These are phyloP conservation scores for Huntiella abstrusa DNA, from an alignment of 2,329 filamentous ascomycete genomes.

Conservation along the genomic window DNA sequence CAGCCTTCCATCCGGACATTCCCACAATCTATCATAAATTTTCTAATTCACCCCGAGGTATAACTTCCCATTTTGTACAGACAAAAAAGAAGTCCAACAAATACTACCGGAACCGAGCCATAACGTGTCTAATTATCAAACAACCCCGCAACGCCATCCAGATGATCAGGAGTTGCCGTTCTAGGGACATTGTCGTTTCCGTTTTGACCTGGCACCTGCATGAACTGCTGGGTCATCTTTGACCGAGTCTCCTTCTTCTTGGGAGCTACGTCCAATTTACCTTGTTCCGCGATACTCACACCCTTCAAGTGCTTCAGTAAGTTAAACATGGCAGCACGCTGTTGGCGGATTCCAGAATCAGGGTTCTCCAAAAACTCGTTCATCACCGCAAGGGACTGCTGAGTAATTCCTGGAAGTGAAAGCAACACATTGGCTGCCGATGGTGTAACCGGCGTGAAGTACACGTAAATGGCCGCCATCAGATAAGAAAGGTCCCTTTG, in stretches of 20 bases:
- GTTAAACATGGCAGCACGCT: slow-evolving; percentile 66
- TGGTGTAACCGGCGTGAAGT: slow-evolving; percentile 49
- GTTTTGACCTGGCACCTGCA: slow-evolving; percentile 29
- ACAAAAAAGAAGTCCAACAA: not conserved
- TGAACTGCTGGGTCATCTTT: slow-evolving; percentile 48
- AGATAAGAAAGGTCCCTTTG: slow-evolving; percentile 80
- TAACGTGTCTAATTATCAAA: slow-evolving; percentile 21
- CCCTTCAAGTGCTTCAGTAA: slow-evolving; percentile 74
- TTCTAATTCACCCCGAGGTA: too few relatives aligned
- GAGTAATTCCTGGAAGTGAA: slow-evolving; percentile 57
- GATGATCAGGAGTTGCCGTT: slow-evolving; percentile 27
- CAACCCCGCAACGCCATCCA: slow-evolving; percentile 36
- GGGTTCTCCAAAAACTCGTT: slow-evolving; percentile 41
- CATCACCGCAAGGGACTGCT: slow-evolving; percentile 45
- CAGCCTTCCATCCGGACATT: too few relatives aligned
- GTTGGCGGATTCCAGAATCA: slow-evolving; percentile 47
- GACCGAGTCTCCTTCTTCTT: slow-evolving; percentile 29
- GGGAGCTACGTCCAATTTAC: slow-evolving; percentile 48
- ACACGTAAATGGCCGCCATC: slow-evolving; percentile 67
- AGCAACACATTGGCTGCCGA: slow-evolving; percentile 63
- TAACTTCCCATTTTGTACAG: too few relatives aligned
- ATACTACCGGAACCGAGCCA: not conserved
- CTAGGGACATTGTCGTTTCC: slow-evolving; percentile 12
- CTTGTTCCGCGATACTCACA: slow-evolving; percentile 82
- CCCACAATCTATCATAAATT: too few relatives aligned